Evolutionary conservation across 345 rosid genomes (phyloP).

Genomic region (Salix caprea): DNA sequence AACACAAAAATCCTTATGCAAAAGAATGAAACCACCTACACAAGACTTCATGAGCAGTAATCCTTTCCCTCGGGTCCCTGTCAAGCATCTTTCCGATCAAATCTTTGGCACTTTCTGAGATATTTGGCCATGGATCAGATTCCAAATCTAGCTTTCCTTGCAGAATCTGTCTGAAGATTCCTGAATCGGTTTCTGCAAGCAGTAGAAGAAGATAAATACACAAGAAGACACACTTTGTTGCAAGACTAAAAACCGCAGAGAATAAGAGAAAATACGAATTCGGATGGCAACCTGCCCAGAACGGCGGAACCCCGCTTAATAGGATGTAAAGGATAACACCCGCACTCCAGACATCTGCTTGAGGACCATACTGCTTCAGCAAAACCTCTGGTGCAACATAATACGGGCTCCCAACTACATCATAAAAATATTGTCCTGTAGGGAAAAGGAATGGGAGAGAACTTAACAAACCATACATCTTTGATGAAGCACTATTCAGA

Average conservation of each 20-base stretch:
- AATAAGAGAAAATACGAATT: background rate
- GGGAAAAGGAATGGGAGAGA: background rate
- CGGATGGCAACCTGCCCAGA: slow-evolving; percentile 71
- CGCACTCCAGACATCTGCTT: slow-evolving; percentile 93
- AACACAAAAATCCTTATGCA: background rate
- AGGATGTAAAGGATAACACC: slow-evolving; percentile 95
- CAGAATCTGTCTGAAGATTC: slow-evolving; percentile 89
- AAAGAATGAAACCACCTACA: slow-evolving; percentile 47
- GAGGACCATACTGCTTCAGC: slow-evolving; percentile 81
- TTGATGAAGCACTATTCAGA: background rate
- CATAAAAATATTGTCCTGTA: slow-evolving; percentile 70
- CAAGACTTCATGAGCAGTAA: slow-evolving; percentile 83
- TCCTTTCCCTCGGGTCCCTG: slow-evolving; percentile 72
- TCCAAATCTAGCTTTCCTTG: slow-evolving; percentile 76
- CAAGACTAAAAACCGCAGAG: background rate
- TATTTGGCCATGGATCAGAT: slow-evolving; percentile 93
- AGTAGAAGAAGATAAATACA: slow-evolving; percentile 2
- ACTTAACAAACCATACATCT: background rate
- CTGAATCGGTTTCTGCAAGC: slow-evolving; percentile 81
- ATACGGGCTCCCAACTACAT: slow-evolving; percentile 97
- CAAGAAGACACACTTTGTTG: background rate
- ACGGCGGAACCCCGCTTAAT: slow-evolving; percentile 92
- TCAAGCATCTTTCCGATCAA: slow-evolving; percentile 82
- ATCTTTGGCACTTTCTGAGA: slow-evolving; percentile 90
- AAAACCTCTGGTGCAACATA: slow-evolving; percentile 98